phyloP scores from a whole-genome alignment of 2,329 filamentous ascomycete species.

The Paecilomyces variotii region DNA sequence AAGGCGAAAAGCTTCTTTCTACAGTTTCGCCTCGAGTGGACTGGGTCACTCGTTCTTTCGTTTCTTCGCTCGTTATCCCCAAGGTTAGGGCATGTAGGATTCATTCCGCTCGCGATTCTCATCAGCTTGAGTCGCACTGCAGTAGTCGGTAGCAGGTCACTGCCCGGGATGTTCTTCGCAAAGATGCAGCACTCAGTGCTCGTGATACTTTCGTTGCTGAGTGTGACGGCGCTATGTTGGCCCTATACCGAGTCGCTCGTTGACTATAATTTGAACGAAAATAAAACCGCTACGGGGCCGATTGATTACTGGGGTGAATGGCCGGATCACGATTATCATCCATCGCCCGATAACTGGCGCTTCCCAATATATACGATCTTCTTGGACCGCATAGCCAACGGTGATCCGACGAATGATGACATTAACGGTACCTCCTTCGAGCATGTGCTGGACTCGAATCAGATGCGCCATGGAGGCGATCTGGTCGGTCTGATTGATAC shows the following conservation, averaged over 20 bases:
- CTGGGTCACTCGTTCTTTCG: neutral
- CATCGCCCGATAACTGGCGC: constrained; percentile 50
- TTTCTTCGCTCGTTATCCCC: neutral
- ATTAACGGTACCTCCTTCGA: constrained; percentile 49
- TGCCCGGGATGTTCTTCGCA: neutral
- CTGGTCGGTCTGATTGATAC: constrained; percentile 45
- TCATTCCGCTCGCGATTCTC: neutral
- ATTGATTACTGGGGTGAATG: constrained; percentile 47
- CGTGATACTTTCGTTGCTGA: neutral
- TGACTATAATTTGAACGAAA: constrained; percentile 50
- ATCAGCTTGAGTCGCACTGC: neutral
- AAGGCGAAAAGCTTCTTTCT: neutral
- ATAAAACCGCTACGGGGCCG: constrained; percentile 42
- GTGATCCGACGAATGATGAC: constrained; percentile 51
- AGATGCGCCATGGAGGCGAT: constrained; percentile 51
- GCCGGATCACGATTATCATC: constrained; percentile 37
- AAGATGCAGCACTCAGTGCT: neutral
- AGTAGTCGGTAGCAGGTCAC: neutral
- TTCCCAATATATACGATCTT: constrained; percentile 55
- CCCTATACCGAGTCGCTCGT: constrained; percentile 37
- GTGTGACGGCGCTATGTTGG: constrained; percentile 5
- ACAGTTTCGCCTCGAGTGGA: neutral
- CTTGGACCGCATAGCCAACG: constrained; percentile 51
- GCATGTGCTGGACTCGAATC: constrained; percentile 46
- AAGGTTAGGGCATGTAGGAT: neutral